phyloP scores from a whole-genome alignment of 2,329 filamentous ascomycete genomes.

The Ilyonectria mors-panacis region DNA sequence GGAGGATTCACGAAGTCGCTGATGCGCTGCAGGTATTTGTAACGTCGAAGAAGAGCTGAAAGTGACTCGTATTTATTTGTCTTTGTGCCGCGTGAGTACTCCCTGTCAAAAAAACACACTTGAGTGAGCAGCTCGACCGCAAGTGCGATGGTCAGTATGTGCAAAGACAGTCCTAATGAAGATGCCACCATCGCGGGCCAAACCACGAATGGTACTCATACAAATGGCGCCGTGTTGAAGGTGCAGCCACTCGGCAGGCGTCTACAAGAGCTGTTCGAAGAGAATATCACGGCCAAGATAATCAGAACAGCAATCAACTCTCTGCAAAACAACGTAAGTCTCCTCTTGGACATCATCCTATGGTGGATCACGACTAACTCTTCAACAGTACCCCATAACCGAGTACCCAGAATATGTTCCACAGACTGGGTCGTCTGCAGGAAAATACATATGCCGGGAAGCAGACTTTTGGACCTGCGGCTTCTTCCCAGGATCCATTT shows the following conservation, averaged over 20 bases:
- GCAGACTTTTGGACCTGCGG: slow-evolving; percentile 56
- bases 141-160: background rate
- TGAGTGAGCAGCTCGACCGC: background rate
- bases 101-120: background rate
- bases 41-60: background rate
- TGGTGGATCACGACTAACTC: fast-evolving
- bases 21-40: background rate
- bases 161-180: background rate
- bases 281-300: slow-evolving; percentile 41
- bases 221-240: background rate
- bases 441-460: slow-evolving; percentile 41
- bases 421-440: slow-evolving; percentile 33
- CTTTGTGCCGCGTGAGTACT: background rate
- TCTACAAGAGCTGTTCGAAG: slow-evolving; percentile 34
- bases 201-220: background rate
- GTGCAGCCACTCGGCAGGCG: background rate
- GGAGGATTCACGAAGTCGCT: background rate
- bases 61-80: slow-evolving; percentile 18
- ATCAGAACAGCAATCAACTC: slow-evolving; percentile 32
- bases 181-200: background rate
- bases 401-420: slow-evolving; percentile 44
- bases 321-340: slow-evolving; percentile 33
- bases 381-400: slow-evolving; percentile 32
- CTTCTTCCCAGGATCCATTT: slow-evolving; percentile 57
- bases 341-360: fast-evolving